A percentile compares a stretch with the other conserved stretches of the same genome.
Conservation (phyloP, 2,329 filamentous ascomycete species). For the Cladosporium sp. region DNA sequence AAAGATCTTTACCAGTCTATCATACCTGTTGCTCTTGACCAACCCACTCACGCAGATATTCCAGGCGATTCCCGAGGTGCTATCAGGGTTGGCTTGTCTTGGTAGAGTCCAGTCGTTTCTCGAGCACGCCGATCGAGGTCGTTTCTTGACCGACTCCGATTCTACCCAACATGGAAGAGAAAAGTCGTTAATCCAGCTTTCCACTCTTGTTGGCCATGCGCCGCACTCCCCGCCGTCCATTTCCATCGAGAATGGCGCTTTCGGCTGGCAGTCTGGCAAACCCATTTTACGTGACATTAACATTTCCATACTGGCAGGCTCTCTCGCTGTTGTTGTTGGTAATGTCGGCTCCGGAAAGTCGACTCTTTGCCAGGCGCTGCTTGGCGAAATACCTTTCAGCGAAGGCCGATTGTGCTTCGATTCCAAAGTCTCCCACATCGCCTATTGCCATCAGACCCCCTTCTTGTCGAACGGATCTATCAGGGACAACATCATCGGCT, state of each 20-base stretch:
- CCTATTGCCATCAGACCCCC: not conserved
- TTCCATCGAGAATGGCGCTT: not conserved
- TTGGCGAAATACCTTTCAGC: not conserved
- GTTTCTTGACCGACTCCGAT: not conserved
- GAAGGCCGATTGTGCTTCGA: not conserved
- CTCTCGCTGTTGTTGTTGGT: not conserved
- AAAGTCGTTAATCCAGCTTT: not conserved
- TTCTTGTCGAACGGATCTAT: conserved; percentile 32
- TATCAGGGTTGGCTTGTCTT: not conserved
- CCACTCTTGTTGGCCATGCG: not conserved
- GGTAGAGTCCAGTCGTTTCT: not conserved
- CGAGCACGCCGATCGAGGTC: not conserved
- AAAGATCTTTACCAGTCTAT: not conserved
- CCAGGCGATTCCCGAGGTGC: not conserved
- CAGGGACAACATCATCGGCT: conserved; percentile 39
- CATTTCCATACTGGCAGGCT: not conserved
- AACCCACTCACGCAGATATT: not conserved
- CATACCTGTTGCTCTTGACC: not conserved
- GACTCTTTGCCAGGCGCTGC: not conserved
- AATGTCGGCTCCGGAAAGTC: not conserved
- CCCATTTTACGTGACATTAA: not conserved
- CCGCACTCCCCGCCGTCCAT: not conserved
- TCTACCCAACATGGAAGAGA: not conserved
- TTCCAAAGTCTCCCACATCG: not conserved
- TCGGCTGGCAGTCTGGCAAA: not conserved